Percentiles rank a stretch among this genome's conserved stretches.
Conservation (phyloP, 768 basidiomycete genomes). For the Galerina marginata region DNA sequence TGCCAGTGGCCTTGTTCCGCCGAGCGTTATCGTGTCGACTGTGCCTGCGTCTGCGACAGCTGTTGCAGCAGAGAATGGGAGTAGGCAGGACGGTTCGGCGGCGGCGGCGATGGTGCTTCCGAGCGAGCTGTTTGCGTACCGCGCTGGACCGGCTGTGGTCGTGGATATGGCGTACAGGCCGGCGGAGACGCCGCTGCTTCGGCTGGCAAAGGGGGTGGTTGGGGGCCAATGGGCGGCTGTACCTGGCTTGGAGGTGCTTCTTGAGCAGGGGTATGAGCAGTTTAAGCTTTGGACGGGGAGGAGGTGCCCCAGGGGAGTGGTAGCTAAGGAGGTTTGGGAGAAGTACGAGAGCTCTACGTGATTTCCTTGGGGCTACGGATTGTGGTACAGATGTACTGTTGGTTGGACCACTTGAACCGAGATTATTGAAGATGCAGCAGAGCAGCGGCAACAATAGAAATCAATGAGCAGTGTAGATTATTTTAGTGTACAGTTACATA, state of each 20-base stretch:
- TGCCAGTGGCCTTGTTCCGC: slow-evolving; percentile 40
- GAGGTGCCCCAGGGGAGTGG: slow-evolving; percentile 49
- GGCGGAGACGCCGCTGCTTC: slow-evolving; percentile 78
- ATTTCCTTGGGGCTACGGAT: neutral
- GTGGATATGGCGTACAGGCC: slow-evolving; percentile 97
- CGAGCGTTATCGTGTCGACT: slow-evolving; percentile 85
- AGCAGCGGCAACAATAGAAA: too few species aligned
- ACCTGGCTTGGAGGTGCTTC: slow-evolving; percentile 81
- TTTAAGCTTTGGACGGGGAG: slow-evolving; percentile 84
- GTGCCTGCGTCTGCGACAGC: slow-evolving; percentile 76
- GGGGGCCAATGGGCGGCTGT: slow-evolving; percentile 69
- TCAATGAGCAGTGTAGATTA: too few species aligned
- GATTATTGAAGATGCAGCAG: too few species aligned
- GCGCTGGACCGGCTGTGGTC: slow-evolving; percentile 61
- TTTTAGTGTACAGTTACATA: too few species aligned
- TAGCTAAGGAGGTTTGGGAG: slow-evolving; percentile 29
- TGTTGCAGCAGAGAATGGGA: slow-evolving; percentile 23
- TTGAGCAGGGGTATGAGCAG: slow-evolving; percentile 90
- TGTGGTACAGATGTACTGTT: neutral
- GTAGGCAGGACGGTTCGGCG: slow-evolving; percentile 16
- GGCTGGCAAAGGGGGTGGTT: slow-evolving; percentile 56
- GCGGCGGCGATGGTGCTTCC: slow-evolving; percentile 56
- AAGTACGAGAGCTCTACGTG: slow-evolving; percentile 20
- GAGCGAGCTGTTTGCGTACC: slow-evolving; percentile 57
- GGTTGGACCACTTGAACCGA: too few species aligned